Conservation (phyloP, 1,284 basidiomycete species). For the Cerioporus squamosus region DNA sequence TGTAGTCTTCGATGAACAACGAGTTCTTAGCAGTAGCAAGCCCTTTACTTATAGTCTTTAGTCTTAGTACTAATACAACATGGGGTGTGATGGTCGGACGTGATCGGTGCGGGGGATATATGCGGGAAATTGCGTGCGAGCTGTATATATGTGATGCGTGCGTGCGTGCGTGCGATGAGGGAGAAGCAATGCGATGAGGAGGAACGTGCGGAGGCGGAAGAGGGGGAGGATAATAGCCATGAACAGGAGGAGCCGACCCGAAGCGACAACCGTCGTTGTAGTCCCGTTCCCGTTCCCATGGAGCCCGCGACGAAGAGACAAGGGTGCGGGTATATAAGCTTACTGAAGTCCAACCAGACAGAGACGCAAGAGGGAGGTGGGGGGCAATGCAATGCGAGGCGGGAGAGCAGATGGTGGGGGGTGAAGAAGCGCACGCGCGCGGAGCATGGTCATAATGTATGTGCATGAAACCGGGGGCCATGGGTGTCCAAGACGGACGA, state of each 20-base stretch:
- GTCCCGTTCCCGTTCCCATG: too few relatives aligned
- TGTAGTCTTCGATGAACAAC: too few relatives aligned
- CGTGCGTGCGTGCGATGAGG: constrained; percentile 2
- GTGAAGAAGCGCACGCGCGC: neutral
- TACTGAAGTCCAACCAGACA: too few relatives aligned
- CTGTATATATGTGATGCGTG: constrained; percentile 2
- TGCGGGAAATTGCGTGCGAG: neutral
- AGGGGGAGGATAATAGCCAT: neutral
- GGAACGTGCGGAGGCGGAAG: neutral
- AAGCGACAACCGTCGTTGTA: too few relatives aligned
- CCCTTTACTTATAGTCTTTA: too few relatives aligned
- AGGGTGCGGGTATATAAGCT: too few relatives aligned
- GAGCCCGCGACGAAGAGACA: neutral
- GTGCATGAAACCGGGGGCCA: neutral
- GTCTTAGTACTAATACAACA: too few relatives aligned
- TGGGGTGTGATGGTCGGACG: too few relatives aligned
- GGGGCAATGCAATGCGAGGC: constrained; percentile 1
- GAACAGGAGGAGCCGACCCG: neutral
- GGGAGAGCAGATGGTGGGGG: neutral
- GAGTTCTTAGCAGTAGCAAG: too few relatives aligned
- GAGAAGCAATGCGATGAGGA: neutral
- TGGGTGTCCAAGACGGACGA: neutral
- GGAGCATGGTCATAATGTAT: neutral
- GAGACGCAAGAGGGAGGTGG: neutral
- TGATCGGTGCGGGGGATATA: neutral